A percentile compares a stretch with the other conserved stretches of the same genome.
These are phyloP conservation scores for Arthrinium phaeospermum DNA, from an alignment of 2,329 filamentous ascomycete genomes.

Conservation along the genomic window DNA sequence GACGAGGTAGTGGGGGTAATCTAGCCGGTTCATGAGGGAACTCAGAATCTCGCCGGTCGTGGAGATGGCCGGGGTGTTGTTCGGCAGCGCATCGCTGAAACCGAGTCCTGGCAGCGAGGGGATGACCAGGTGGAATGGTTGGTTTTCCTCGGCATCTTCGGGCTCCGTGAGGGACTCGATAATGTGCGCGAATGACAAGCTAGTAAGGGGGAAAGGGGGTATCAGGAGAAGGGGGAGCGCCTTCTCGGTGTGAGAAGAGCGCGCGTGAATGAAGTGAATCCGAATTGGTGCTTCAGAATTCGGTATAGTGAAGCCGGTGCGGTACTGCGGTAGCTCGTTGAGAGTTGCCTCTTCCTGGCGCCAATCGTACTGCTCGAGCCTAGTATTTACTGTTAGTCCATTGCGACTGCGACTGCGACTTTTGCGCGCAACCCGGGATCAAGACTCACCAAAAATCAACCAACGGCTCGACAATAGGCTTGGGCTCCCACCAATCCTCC, in stretches of 20 bases:
- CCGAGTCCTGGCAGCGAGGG: conserved; percentile 70
- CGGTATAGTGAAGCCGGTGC: conserved; percentile 56
- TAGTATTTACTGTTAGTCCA: conserved; percentile 36
- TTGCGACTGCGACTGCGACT: not conserved
- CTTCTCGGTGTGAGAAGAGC: conserved; percentile 53
- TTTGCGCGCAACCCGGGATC: not conserved
- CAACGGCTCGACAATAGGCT: conserved; percentile 65
- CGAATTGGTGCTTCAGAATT: conserved; percentile 52
- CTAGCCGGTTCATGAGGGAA: conserved; percentile 63
- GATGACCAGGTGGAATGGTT: conserved; percentile 70
- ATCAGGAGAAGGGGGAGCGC: conserved; percentile 69
- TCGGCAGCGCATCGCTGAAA: conserved; percentile 67
- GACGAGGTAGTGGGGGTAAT: conserved; percentile 63
- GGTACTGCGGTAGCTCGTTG: conserved; percentile 69
- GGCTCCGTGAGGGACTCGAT: conserved; percentile 61
- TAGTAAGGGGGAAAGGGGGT: conserved; percentile 70
- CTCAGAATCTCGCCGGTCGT: conserved; percentile 63
- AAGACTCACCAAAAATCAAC: conserved; percentile 66
- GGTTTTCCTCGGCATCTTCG: conserved; percentile 46
- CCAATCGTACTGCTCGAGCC: conserved; percentile 72
- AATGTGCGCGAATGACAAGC: conserved; percentile 63
- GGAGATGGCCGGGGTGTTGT: conserved; percentile 53
- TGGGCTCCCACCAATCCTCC: conserved; percentile 63
- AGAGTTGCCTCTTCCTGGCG: conserved; percentile 61
- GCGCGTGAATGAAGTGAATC: conserved; percentile 69